Evolutionary conservation across 2,329 filamentous ascomycete species (phyloP), one percentile per base, ranked within the genome.

Genomic region (Shiraia sp.): DNA sequence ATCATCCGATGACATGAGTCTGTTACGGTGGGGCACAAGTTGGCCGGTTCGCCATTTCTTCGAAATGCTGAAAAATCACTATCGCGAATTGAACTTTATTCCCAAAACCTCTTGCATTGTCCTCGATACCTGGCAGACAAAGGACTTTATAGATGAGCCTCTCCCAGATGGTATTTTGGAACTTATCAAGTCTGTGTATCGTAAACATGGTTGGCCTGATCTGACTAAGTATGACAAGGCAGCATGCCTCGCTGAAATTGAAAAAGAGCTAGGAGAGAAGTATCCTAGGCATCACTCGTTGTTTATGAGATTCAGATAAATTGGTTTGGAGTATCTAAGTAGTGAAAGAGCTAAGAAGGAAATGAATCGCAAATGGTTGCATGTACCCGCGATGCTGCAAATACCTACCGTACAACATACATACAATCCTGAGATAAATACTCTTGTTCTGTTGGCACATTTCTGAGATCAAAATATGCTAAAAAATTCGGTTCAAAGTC

Each of bases 1-100:
- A n/a, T n/a, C n/a, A n/a, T n/a, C n/a, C n/a, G n/a, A n/a, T n/a
- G n/a, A n/a, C n/a, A 26, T 1, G 17, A 32, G 4, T 17, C 10
- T 14, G 7, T 19, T 28, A 29, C 12, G 15, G 14, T 42, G 40
- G 22, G 33, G 35, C n/a, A 8, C 35, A 28, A 19, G 29, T 19
- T 34, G 34, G 40, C 28, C 14, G 4, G 13, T 43, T 9, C 15
- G 35, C 16, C 10, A 43, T 15, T 38, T 43, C 13, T 38, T 38
- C 13, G 40, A 38, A 34, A 43, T 30, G 34, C 24, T 34, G 7
- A 43, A 43, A 19, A 34, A 39, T 23, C 40, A 38, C 7, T 43
- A 29, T 22, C 29, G 29, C 17, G 23, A 34, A 16, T 13, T 38
- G 12, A 25, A 43, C 19, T 43, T 38, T 30, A 9, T 34, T 12